Evolutionary conservation across 306 rosid genomes (phyloP).

Genomic region (Acacia confusa): DNA sequence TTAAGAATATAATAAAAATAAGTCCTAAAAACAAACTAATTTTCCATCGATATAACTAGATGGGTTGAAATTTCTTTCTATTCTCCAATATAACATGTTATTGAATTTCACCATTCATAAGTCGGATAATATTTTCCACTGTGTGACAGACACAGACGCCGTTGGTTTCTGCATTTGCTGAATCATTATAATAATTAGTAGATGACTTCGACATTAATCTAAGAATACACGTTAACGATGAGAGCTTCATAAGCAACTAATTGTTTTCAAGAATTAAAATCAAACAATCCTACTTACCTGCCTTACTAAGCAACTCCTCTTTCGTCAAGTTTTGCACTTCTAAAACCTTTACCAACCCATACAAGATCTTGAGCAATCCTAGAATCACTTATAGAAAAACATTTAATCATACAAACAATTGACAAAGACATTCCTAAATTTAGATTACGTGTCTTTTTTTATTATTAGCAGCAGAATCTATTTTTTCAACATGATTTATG

Average conservation of each 20-base stretch:
- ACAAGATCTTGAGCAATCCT: neutral
- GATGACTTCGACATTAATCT: neutral
- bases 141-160: neutral
- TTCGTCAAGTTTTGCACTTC: neutral
- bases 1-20: neutral
- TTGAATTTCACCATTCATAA: neutral
- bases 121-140: neutral
- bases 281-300: neutral
- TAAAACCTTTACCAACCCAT: neutral
- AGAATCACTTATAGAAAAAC: neutral
- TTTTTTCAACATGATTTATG: too few relatives aligned
- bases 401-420: neutral
- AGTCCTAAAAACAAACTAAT: neutral
- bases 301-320: neutral
- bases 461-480: too few relatives aligned
- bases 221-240: neutral
- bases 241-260: neutral
- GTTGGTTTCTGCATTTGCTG: neutral
- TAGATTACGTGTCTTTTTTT: too few relatives aligned
- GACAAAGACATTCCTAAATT: neutral
- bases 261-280: neutral
- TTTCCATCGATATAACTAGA: neutral
- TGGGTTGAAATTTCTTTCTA: neutral
- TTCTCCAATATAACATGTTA: neutral
- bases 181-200: too few relatives aligned